These are phyloP conservation scores for Podospora tetraspora DNA, from an alignment of 495 filamentous ascomycete genomes.

Conservation along the genomic window DNA sequence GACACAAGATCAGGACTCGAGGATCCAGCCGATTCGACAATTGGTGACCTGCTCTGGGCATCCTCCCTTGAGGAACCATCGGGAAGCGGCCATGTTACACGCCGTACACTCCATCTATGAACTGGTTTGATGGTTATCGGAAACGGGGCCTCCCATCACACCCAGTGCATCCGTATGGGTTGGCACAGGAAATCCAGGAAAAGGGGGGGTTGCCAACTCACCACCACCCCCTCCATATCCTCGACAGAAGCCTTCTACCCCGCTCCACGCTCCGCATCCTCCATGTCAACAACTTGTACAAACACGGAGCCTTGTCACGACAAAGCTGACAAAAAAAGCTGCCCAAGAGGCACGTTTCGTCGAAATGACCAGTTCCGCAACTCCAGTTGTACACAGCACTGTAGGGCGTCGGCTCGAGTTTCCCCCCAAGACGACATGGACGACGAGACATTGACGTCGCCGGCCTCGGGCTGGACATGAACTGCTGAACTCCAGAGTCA, in stretches of 20 bases:
- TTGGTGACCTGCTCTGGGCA: not conserved
- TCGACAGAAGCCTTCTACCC: not conserved
- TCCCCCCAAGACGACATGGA: not conserved
- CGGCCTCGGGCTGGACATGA: not conserved
- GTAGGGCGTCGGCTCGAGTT: conserved; percentile 1
- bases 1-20: not conserved
- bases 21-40: not conserved
- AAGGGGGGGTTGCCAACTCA: conserved; percentile 5
- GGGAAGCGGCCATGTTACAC: not conserved
- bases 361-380: not conserved
- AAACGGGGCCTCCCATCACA: not conserved
- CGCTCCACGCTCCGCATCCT: not conserved
- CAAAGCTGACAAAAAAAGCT: not conserved
- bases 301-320: not conserved
- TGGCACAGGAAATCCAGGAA: not conserved
- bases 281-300: not conserved
- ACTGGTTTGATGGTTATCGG: not conserved
- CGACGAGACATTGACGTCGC: not conserved
- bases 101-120: not conserved
- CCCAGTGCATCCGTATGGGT: not conserved
- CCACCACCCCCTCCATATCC: not conserved
- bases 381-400: not conserved
- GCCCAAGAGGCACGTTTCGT: not conserved
- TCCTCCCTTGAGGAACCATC: not conserved
- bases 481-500: not conserved